A percentile compares a stretch with the other conserved stretches of the same genome.
These are phyloP conservation scores for Viola odorata DNA, from an alignment of 345 rosid genomes.

Conservation along the genomic window DNA sequence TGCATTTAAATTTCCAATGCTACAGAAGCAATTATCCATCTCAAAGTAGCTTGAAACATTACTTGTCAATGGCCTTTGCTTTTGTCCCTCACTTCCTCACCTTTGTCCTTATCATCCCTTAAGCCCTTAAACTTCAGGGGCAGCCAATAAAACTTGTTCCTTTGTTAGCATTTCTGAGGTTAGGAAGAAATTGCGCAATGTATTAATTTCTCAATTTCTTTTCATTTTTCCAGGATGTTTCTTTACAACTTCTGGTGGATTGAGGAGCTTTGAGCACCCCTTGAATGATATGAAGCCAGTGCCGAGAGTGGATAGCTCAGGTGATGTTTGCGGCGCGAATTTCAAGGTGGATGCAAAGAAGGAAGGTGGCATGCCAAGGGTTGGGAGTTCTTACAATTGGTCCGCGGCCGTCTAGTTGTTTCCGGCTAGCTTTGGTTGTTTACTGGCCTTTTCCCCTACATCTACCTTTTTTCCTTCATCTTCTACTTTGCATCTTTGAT, in stretches of 20 bases:
- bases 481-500: constrained; percentile 1
- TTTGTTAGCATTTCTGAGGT: not conserved
- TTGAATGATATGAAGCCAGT: constrained; percentile 78
- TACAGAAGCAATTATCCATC: not conserved
- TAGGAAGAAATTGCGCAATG: not conserved
- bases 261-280: constrained; percentile 90
- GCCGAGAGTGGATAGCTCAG: constrained; percentile 91
- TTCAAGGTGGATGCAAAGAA: constrained; percentile 79
- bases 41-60: not conserved
- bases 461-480: not conserved
- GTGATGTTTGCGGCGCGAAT: constrained; percentile 66
- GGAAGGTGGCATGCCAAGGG: constrained; percentile 69
- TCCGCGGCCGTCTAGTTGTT: constrained; percentile 23
- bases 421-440: constrained; percentile 15
- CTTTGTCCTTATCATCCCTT: not conserved
- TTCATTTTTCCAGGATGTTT: constrained; percentile 62
- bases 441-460: constrained; percentile 12
- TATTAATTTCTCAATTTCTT: constrained; percentile 5
- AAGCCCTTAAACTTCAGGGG: not conserved
- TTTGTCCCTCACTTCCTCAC: not conserved
- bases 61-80: not conserved
- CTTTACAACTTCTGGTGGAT: constrained; percentile 85
- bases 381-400: constrained; percentile 92
- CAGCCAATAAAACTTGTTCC: not conserved
- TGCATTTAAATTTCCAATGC: not conserved